Evolutionary conservation across 306 rosid species (phyloP).

Genomic region (Trifolium subterraneum): DNA sequence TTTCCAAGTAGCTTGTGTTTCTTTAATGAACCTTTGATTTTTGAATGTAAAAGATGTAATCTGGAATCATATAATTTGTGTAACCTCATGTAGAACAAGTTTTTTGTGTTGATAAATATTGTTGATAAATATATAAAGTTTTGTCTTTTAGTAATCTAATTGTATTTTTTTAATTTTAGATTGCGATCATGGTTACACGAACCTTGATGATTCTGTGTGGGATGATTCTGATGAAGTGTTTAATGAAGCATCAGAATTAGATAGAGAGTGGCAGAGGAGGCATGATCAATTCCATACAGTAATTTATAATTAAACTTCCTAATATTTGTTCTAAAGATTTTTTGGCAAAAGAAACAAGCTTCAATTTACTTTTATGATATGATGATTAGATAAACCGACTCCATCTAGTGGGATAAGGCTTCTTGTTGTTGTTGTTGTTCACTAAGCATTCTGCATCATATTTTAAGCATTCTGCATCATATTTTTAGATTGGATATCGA

Average conservation of each 20-base stretch:
- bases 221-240: constrained; percentile 53
- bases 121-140: neutral
- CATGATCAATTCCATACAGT: constrained; percentile 78
- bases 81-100: neutral
- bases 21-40: neutral
- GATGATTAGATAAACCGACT: too few relatives aligned
- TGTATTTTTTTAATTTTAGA: constrained; percentile 46
- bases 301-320: constrained; percentile 4
- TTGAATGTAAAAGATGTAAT: neutral
- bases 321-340: neutral
- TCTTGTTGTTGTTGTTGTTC: too few relatives aligned
- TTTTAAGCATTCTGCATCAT: too few relatives aligned
- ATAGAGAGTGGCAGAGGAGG: constrained; percentile 79
- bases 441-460: too few relatives aligned
- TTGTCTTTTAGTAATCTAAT: constrained; percentile 25
- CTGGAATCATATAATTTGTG: neutral
- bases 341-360: too few relatives aligned
- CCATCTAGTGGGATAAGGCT: too few relatives aligned
- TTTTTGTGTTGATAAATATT: neutral
- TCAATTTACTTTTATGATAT: too few relatives aligned
- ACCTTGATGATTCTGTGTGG: constrained; percentile 47
- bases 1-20: neutral
- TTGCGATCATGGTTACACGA: constrained; percentile 46
- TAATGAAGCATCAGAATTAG: constrained; percentile 55
- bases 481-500: too few relatives aligned